Evolutionary conservation across 306 rosid genomes (phyloP).

Genomic region (Castanopsis chinensis): DNA sequence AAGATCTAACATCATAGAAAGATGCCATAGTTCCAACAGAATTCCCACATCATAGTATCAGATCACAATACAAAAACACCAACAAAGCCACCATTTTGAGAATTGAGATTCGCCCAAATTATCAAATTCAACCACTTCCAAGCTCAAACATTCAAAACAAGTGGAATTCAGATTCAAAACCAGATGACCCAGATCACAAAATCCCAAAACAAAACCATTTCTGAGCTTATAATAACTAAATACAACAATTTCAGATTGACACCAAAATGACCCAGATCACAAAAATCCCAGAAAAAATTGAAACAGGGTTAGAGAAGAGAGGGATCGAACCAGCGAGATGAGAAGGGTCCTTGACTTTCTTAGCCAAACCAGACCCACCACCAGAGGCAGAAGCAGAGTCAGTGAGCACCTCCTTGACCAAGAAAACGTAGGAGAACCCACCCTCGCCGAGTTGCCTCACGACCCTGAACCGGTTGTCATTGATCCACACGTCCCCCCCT

Average conservation of each 20-base stretch:
- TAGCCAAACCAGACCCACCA: constrained; percentile 52
- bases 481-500: constrained; percentile 98
- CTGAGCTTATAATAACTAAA: background rate
- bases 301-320: background rate
- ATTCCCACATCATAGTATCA: background rate
- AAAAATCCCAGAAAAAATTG: background rate
- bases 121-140: background rate
- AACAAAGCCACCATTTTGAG: background rate
- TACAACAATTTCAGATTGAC: background rate
- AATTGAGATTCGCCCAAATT: background rate
- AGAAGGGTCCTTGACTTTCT: constrained; percentile 70
- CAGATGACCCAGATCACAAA: constrained; percentile 32
- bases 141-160: background rate
- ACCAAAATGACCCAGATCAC: background rate
- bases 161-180: constrained; percentile 2
- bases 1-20: background rate
- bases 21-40: background rate
- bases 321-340: constrained; percentile 67
- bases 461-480: constrained; percentile 84
- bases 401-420: constrained; percentile 69
- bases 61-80: background rate
- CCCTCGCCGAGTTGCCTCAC: constrained; percentile 98
- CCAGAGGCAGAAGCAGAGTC: constrained; percentile 44
- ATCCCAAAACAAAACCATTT: background rate
- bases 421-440: constrained; percentile 83